phyloP scores from a whole-genome alignment of 129 eudicot genomes.

The Silybum marianum region DNA sequence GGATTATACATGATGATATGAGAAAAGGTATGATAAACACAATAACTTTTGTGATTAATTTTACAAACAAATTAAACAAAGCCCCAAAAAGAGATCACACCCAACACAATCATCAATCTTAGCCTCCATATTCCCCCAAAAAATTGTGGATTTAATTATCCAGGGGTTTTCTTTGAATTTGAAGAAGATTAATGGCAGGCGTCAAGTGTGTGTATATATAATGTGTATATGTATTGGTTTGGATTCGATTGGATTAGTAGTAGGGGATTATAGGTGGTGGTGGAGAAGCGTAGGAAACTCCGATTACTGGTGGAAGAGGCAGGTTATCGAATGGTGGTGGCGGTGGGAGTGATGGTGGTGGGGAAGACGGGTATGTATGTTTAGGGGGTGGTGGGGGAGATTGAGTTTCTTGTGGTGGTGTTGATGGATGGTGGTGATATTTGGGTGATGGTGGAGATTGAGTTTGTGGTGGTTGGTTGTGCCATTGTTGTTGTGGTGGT shows the following conservation, averaged over 20 bases:
- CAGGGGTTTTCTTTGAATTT: background rate
- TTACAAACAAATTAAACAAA: constrained; percentile 35
- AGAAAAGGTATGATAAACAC: constrained; percentile 26
- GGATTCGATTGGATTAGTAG: constrained; percentile 45
- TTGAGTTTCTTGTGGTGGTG: constrained; percentile 42
- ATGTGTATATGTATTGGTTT: constrained; percentile 19
- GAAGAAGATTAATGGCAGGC: constrained; percentile 19
- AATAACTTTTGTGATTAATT: constrained; percentile 21
- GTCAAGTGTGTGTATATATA: constrained; percentile 28
- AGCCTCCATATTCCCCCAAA: background rate
- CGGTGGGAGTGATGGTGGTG: constrained; percentile 48
- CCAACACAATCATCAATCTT: constrained; percentile 19
- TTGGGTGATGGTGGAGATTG: constrained; percentile 47
- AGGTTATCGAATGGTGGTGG: constrained; percentile 48
- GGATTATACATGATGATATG: constrained; percentile 26
- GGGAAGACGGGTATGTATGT: constrained; percentile 24
- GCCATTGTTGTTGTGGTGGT: constrained; percentile 26
- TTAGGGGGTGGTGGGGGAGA: constrained; percentile 37
- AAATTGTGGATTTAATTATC: constrained; percentile 11
- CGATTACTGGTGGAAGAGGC: constrained; percentile 76
- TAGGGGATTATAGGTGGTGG: constrained; percentile 86
- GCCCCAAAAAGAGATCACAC: constrained; percentile 2
- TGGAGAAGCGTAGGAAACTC: constrained; percentile 86
- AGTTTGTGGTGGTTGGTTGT: constrained; percentile 40
- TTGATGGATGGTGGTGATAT: constrained; percentile 17